Conservation (phyloP, 768 basidiomycete species). For the Russula emetica region DNA sequence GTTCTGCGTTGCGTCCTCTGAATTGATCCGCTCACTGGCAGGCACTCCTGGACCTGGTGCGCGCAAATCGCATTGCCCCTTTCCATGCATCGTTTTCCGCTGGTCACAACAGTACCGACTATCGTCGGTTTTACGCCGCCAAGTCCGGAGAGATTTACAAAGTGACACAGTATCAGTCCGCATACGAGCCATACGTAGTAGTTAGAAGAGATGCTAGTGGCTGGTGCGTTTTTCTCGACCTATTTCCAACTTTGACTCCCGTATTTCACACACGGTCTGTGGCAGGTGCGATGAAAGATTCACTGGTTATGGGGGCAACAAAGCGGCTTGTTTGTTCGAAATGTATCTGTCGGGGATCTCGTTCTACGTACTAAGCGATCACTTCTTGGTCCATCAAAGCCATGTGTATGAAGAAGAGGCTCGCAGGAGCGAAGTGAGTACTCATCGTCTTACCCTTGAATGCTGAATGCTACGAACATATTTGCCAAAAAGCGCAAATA, state of each 20-base stretch:
- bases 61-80: constrained; percentile 55
- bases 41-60: constrained; percentile 57
- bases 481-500: constrained; percentile 50
- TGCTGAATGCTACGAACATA: neutral
- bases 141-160: constrained; percentile 65
- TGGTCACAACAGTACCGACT: constrained; percentile 81
- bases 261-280: neutral
- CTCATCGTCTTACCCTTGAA: neutral
- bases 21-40: constrained; percentile 29
- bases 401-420: constrained; percentile 76
- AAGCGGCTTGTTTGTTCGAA: constrained; percentile 88
- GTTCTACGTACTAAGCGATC: constrained; percentile 79
- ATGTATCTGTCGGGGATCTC: constrained; percentile 85
- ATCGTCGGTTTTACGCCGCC: constrained; percentile 59
- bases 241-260: neutral
- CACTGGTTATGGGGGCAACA: constrained; percentile 88
- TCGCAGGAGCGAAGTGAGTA: constrained; percentile 59
- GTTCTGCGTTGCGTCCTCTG: neutral
- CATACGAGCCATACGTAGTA: constrained; percentile 87
- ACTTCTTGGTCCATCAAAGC: constrained; percentile 86
- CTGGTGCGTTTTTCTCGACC: constrained; percentile 4
- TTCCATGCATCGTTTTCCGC: constrained; percentile 76
- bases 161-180: constrained; percentile 71
- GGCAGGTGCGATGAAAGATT: constrained; percentile 87
- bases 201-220: constrained; percentile 49